Base-by-base conservation (phyloP, 768 basidiomycete species). In the Boletus tomentosulus region DNA sequence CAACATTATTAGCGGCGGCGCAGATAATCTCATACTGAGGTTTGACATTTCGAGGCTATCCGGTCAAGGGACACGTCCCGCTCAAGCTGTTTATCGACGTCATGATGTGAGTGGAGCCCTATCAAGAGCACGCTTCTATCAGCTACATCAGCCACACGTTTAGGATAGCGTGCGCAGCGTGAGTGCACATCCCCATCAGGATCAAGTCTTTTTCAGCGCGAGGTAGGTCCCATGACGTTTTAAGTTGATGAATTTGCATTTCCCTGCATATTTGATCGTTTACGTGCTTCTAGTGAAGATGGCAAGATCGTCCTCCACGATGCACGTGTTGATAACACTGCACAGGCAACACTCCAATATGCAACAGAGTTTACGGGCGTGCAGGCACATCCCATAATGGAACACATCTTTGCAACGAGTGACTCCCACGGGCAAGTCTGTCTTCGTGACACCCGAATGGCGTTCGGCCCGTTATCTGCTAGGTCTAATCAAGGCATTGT, bases 401-500 rank as follows among this genome's bases (percentile, higher is more conserved):
- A 85, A 35, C 76, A 89, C 58, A 63, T 89, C 46, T 90, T 92
- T 57, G 78, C 78, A 6, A 86, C 84, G 3, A 80, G 83, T 52
- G 85, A 89, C 57, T 71, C 63, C 11, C 68, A 62, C 15, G 87
- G 89, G 4, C 67, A 70, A 24, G 83, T 89, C 3, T 82, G 77
- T 58, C 78, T 92, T 53, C 80, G 86, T 15, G 89, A 92, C 66
- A 70, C 73, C 15, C 76, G 89, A 12, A 89, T 89, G 85, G 80
- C 86, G 0, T 91, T 89, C 66, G 84, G 85, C 19, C 74, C 83
- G 42, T 59, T 67, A 19, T 66, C 67, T 16, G 66, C 65, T 11
- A 68, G 82, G 34, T 73, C 77, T 3, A 66, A 73, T 16, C 66
- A 78, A 12, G 86, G 87, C 0, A 72, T 86, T 1, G 81, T 88